Conservation (phyloP, 2,329 filamentous ascomycete species). For the Aspergillus phoenicis region DNA sequence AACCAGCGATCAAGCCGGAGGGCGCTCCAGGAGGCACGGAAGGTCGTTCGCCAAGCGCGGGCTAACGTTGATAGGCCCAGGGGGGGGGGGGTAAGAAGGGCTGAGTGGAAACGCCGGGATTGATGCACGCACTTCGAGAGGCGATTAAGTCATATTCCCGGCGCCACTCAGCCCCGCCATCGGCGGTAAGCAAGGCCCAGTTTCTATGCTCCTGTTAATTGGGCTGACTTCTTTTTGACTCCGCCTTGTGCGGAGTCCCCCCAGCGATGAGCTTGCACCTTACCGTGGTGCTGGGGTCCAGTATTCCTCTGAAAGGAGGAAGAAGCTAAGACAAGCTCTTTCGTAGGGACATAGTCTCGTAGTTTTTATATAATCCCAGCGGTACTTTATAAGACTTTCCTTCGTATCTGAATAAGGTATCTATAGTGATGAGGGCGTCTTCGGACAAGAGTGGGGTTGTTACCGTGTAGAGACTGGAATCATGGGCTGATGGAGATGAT, state of each 20-base stretch:
- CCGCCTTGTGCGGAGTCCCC: no score
- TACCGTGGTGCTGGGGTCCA: conserved; percentile 2
- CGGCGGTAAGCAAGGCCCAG: no score
- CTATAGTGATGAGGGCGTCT: no score
- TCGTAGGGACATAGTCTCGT: not conserved
- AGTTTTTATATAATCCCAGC: no score
- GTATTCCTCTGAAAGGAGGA: not conserved
- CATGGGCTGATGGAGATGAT: no score
- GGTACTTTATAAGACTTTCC: no score
- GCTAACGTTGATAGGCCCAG: not conserved
- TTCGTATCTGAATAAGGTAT: no score
- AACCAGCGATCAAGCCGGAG: not conserved
- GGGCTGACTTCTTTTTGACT: no score
- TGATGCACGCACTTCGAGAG: not conserved
- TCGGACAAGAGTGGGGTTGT: no score
- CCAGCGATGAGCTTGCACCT: conserved; percentile 5
- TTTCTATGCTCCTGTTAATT: no score
- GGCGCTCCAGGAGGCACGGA: not conserved
- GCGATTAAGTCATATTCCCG: not conserved
- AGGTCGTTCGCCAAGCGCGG: not conserved
- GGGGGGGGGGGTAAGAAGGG: not conserved
- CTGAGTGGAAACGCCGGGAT: not conserved
- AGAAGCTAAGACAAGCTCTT: not conserved
- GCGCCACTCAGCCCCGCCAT: no score
- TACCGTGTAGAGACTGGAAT: no score